Evolutionary conservation across 108 stramenopile genomes (phyloP), one percentile per base, ranked within the genome.

Genomic region (Skeletonema grethae): DNA sequence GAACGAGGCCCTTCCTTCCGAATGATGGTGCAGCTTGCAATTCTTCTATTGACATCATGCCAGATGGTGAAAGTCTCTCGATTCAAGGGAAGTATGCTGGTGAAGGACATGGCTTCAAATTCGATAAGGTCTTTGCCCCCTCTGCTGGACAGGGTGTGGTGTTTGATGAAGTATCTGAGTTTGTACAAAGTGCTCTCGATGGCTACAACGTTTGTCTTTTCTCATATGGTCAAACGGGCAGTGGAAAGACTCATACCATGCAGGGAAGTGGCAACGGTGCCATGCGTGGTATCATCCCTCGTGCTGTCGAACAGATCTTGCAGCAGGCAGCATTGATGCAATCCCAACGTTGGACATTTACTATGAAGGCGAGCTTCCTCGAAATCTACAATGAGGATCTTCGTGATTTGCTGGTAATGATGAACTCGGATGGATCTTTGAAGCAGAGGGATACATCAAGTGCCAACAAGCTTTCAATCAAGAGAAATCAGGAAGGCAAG

Each of bases 331-430:
- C 65, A 22, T 45, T 69, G 18, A 74, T 98, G 82, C 84, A 92
- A 69, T 79, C 68, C 55, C 94, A 98, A 61, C 97, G 96, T 20
- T 99, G 99, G 99, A 74, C 72, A 12, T 99, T 97, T 83, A 86
- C 81, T 29, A 82, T 99, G 60, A 80, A 88, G 63, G 98, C 97
- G 4, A 93, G 93, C 28, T 99, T 98, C 77, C 74, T 99, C 61
- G 99, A 99, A 84, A 99, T 99, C 57, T 99, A 99, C 89, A 98
- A 99, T 83, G 99, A 99, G 74, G 83, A 94, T 25, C 86, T 99
- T 30, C 90, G 91, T 31, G 99, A 99, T 82, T 72, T 99, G 38
- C 92, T 99, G 24, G 78, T 71, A 7, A 80, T 77, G 32, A 83
- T 92, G 86, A 86, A 81, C 60, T 58, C 81, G 24, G 69, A 78